A percentile compares a stretch with the other conserved stretches of the same genome.
Evolutionary conservation across 176 grass and related monocot species (phyloP).

Genomic region (Triticum urartu): DNA sequence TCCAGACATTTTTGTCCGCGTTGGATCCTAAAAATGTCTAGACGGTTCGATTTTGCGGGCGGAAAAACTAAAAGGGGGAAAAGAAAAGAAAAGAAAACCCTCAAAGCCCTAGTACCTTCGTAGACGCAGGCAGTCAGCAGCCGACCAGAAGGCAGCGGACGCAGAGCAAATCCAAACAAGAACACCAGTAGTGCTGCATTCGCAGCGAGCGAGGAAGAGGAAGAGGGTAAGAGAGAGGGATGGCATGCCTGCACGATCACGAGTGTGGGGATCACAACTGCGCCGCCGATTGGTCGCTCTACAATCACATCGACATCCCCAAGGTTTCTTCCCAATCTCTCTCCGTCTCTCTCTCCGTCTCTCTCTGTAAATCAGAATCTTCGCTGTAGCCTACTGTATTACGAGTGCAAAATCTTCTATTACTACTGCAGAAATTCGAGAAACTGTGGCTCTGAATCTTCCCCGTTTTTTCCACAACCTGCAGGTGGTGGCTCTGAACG

Average conservation of each 20-base stretch:
- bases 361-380: neutral
- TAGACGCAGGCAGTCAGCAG: neutral
- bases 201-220: neutral
- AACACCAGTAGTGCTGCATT: constrained; percentile 7
- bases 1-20: too few relatives aligned
- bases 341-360: neutral
- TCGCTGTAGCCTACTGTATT: neutral
- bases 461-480: neutral
- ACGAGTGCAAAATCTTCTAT: neutral
- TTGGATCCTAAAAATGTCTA: too few relatives aligned
- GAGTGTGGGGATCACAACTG: constrained; percentile 98
- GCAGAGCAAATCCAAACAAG: constrained; percentile 19
- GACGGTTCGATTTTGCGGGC: too few relatives aligned
- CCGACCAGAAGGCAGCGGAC: neutral
- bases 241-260: constrained; percentile 95
- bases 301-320: constrained; percentile 85
- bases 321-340: constrained; percentile 39
- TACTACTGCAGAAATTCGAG: neutral
- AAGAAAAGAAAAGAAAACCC: too few relatives aligned
- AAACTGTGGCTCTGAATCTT: neutral
- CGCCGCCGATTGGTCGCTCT: constrained; percentile 93
- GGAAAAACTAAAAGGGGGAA: too few relatives aligned
- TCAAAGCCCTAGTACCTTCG: neutral
- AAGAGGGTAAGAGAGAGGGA: constrained; percentile 8
- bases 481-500: constrained; percentile 83